Percentiles rank a stretch among this genome's conserved stretches.
Evolutionary conservation across 495 filamentous ascomycete species (phyloP).

Genomic region (Penicillium pulvis): DNA sequence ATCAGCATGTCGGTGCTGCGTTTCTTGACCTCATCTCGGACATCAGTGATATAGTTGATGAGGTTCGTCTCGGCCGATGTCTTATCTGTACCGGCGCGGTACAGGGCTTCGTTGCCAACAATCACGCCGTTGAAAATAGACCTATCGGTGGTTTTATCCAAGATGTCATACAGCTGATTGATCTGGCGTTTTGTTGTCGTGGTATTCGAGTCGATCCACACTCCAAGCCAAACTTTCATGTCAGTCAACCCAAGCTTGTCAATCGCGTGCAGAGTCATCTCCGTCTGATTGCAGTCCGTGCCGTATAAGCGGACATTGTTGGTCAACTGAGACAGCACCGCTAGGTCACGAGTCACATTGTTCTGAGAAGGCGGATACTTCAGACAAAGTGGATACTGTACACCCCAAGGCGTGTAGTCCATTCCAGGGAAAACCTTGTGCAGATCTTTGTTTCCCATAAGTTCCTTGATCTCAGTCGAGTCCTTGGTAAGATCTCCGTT

Average conservation of each 20-base stretch:
- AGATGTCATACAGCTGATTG: slow-evolving; percentile 74
- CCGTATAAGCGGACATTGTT: slow-evolving; percentile 90
- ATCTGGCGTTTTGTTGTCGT: slow-evolving; percentile 86
- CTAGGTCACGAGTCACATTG: slow-evolving; percentile 90
- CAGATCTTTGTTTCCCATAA: slow-evolving; percentile 77
- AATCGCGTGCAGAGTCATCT: slow-evolving; percentile 89
- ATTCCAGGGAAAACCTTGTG: slow-evolving; percentile 97
- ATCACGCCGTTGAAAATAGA: slow-evolving; percentile 81
- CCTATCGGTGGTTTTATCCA: slow-evolving; percentile 65
- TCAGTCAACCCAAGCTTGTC: slow-evolving; percentile 68
- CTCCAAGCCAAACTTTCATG: slow-evolving; percentile 93
- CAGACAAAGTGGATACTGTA: slow-evolving; percentile 87
- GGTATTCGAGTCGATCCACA: slow-evolving; percentile 85
- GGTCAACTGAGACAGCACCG: slow-evolving; percentile 88
- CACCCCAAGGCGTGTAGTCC: slow-evolving; percentile 91
- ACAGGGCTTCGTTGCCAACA: slow-evolving; percentile 94
- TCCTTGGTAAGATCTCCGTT: slow-evolving; percentile 71
- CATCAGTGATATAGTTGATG: slow-evolving; percentile 62
- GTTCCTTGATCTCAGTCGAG: slow-evolving; percentile 74
- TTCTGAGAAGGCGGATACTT: slow-evolving; percentile 81
- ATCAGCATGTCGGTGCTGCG: slow-evolving; percentile 69
- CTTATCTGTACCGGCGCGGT: slow-evolving; percentile 52
- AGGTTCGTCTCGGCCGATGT: slow-evolving; percentile 67
- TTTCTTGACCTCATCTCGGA: slow-evolving; percentile 69
- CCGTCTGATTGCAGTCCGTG: slow-evolving; percentile 96